phyloP scores from a whole-genome alignment of 179 eudicot genomes.

The Carnegiea gigantea region DNA sequence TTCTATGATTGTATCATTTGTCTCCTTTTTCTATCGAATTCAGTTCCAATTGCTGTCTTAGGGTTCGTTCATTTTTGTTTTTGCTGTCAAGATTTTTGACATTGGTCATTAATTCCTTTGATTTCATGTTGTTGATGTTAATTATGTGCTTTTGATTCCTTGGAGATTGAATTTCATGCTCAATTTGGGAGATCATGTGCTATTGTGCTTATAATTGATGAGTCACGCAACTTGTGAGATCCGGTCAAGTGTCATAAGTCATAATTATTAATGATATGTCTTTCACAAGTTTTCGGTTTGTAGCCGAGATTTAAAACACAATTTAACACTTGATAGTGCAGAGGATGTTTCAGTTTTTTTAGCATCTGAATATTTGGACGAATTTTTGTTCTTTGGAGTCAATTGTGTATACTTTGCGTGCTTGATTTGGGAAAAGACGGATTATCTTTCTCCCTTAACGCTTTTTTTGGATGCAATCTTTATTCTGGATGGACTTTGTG shows the following conservation, averaged over 20 bases:
- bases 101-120: background rate
- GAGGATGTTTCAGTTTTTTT: background rate
- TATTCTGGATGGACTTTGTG: background rate
- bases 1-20: background rate
- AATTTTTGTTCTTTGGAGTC: slow-evolving; percentile 3
- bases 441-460: background rate
- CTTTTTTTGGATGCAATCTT: background rate
- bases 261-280: background rate
- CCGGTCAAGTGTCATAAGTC: background rate
- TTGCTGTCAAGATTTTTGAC: background rate
- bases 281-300: background rate
- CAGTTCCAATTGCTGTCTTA: background rate
- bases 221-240: background rate
- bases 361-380: background rate
- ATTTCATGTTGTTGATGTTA: background rate
- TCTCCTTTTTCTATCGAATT: slow-evolving; percentile 3
- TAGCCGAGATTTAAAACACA: background rate
- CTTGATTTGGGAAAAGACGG: background rate
- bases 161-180: background rate
- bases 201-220: background rate
- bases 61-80: background rate
- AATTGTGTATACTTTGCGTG: background rate
- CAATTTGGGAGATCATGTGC: background rate
- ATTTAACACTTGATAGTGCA: background rate
- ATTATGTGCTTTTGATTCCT: background rate